Evolutionary conservation across 2,329 filamentous ascomycete species (phyloP).

Genomic region (Albophoma yamanashiensis): DNA sequence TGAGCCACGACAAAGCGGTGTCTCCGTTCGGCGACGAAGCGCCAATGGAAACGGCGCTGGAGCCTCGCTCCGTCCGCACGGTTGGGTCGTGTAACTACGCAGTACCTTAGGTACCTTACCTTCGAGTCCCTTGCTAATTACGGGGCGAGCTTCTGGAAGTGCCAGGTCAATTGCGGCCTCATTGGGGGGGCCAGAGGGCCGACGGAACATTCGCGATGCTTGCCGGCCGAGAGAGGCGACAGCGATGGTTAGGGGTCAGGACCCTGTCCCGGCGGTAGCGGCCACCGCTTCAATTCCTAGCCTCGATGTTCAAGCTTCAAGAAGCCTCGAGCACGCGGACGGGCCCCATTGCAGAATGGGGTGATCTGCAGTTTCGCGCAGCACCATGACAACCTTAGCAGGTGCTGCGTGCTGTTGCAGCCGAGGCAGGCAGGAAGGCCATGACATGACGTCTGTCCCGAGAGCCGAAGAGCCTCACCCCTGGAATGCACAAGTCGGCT

Average conservation of each 20-base stretch:
- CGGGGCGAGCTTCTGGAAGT: neutral
- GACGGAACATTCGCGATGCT: neutral
- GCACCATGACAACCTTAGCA: neutral
- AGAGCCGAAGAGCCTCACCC: neutral
- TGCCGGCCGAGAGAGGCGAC: neutral
- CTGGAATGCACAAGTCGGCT: neutral
- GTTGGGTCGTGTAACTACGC: neutral
- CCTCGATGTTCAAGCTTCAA: no score
- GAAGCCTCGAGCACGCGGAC: neutral
- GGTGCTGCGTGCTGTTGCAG: neutral
- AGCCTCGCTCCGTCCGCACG: neutral
- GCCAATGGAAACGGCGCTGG: neutral
- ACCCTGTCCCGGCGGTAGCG: neutral
- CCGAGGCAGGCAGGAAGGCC: neutral
- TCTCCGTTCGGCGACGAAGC: neutral
- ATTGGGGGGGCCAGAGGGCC: neutral
- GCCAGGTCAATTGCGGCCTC: neutral
- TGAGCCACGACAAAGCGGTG: neutral
- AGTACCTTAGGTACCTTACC: no score
- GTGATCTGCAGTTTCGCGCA: neutral
- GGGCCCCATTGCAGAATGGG: neutral
- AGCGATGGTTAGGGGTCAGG: neutral
- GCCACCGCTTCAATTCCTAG: neutral
- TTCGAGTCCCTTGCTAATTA: no score
- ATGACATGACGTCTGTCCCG: neutral